These are phyloP conservation scores for Solanum hybrid DNA, from an alignment of 305 asterid genomes.

Conservation along the genomic window DNA sequence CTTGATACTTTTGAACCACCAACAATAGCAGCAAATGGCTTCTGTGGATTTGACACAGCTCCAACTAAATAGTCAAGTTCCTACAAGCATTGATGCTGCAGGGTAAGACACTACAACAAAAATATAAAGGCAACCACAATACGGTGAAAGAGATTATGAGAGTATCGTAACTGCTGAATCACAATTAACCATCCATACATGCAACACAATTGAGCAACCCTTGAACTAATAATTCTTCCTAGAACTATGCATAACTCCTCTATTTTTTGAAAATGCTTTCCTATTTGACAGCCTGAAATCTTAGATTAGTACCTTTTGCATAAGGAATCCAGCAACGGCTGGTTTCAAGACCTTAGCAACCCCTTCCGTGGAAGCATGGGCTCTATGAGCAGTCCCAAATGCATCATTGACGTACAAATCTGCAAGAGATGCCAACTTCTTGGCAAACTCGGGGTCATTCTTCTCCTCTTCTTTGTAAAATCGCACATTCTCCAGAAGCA, in stretches of 20 bases:
- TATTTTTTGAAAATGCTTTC: background rate
- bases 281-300: background rate
- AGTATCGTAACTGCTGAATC: background rate
- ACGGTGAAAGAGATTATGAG: background rate
- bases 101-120: background rate
- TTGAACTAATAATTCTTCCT: background rate
- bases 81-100: constrained; percentile 24
- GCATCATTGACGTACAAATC: constrained; percentile 78
- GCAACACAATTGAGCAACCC: background rate
- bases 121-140: background rate
- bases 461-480: constrained; percentile 81
- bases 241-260: background rate
- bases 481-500: constrained; percentile 74
- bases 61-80: constrained; percentile 90
- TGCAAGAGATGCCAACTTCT: constrained; percentile 72
- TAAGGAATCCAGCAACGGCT: constrained; percentile 76
- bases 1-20: constrained; percentile 88
- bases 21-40: constrained; percentile 94
- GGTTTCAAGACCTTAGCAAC: constrained; percentile 73
- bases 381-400: constrained; percentile 90
- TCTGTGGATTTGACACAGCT: constrained; percentile 73
- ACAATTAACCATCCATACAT: background rate
- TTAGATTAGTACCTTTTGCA: constrained; percentile 56
- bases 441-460: constrained; percentile 80
- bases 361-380: constrained; percentile 88